Evolutionary conservation across 768 basidiomycete species (phyloP).

Genomic region (Hemileccinum rubropunctum): DNA sequence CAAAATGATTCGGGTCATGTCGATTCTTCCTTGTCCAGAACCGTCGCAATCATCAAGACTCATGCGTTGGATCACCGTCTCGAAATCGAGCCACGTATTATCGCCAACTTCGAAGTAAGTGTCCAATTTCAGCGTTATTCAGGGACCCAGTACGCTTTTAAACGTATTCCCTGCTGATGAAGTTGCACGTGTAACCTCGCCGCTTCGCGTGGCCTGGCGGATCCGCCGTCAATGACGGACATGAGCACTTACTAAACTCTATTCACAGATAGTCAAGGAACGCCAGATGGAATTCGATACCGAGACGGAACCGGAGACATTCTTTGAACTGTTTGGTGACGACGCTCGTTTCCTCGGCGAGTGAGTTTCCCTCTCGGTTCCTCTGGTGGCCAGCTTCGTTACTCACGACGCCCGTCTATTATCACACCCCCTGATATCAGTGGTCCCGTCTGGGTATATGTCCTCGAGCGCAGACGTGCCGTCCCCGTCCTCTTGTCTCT

Average conservation of each 20-base stretch:
- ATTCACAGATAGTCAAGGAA: slow-evolving; percentile 74
- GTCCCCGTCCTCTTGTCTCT: slow-evolving; percentile 78
- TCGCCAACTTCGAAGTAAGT: slow-evolving; percentile 78
- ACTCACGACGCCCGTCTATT: slow-evolving; percentile 6
- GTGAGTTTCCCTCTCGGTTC: slow-evolving; percentile 44
- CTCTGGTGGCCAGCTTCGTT: background rate
- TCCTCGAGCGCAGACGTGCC: slow-evolving; percentile 78
- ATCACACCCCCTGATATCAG: slow-evolving; percentile 37
- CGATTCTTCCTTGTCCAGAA: slow-evolving; percentile 37
- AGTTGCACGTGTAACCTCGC: slow-evolving; percentile 7
- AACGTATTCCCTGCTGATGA: slow-evolving; percentile 3
- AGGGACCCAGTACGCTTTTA: slow-evolving; percentile 1
- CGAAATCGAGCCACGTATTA: slow-evolving; percentile 76
- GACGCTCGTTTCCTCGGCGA: slow-evolving; percentile 72
- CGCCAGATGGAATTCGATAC: slow-evolving; percentile 87
- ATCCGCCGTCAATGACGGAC: slow-evolving; percentile 15
- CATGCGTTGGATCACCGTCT: slow-evolving; percentile 73
- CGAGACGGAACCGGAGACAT: slow-evolving; percentile 75
- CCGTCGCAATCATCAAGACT: slow-evolving; percentile 81
- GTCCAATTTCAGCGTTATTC: background rate
- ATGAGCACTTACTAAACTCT: slow-evolving; percentile 13
- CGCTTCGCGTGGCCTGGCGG: slow-evolving; percentile 5
- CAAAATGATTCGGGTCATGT: slow-evolving; percentile 4
- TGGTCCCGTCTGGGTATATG: slow-evolving; percentile 89
- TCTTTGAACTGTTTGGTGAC: slow-evolving; percentile 78